These are phyloP conservation scores for Rosa chinensis DNA, from an alignment of 306 rosid genomes.

Conservation along the genomic window DNA sequence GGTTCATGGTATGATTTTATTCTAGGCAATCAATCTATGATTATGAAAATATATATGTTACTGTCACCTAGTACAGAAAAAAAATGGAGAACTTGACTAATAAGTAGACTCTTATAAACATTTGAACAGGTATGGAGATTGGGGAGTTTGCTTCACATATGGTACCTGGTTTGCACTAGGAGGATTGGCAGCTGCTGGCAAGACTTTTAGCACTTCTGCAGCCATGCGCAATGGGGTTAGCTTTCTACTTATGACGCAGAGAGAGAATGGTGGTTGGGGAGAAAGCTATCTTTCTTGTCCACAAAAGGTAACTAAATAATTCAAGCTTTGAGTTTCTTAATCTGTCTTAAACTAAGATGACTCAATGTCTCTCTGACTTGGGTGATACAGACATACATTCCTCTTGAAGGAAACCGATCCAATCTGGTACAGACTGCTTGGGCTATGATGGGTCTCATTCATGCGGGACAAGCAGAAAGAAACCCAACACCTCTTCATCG, in stretches of 20 bases:
- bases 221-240: conserved; percentile 48
- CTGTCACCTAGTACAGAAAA: too few relatives aligned
- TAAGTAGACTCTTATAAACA: neutral
- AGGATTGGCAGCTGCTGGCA: conserved; percentile 59
- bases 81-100: too few relatives aligned
- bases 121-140: conserved; percentile 40
- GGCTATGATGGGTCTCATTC: neutral
- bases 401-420: too few relatives aligned
- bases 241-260: conserved; percentile 51
- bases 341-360: neutral
- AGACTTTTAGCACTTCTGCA: conserved; percentile 41
- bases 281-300: conserved; percentile 65
- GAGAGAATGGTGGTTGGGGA: conserved; percentile 63
- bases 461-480: conserved; percentile 42
- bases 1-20: conserved; percentile 7
- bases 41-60: too few relatives aligned
- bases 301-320: conserved; percentile 31
- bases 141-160: conserved; percentile 67
- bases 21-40: too few relatives aligned
- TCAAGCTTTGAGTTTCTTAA: neutral
- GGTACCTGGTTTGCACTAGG: conserved; percentile 61
- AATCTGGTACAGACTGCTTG: too few relatives aligned
- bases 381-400: too few relatives aligned
- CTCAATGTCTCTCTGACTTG: neutral
- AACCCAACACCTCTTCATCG: conserved; percentile 42